phyloP scores from a whole-genome alignment of 345 rosid species.

The Citrus hindsii region DNA sequence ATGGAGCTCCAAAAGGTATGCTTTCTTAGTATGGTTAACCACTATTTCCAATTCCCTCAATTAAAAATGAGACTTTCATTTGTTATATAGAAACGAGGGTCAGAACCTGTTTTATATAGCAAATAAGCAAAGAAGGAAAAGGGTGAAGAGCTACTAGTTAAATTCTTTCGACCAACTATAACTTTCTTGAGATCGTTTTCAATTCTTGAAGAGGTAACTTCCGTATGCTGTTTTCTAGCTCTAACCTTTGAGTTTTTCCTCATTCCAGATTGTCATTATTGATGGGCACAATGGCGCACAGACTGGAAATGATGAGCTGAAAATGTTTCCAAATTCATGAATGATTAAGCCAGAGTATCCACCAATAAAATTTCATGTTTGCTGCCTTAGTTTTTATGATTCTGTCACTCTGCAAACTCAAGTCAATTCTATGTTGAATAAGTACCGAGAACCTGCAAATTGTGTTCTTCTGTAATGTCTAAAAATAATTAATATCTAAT shows the following conservation, averaged over 20 bases:
- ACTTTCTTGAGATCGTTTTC: background rate
- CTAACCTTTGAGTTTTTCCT: background rate
- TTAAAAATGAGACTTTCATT: background rate
- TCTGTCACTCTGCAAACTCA: background rate
- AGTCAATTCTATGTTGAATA: background rate
- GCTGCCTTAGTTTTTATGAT: background rate
- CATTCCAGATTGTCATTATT: background rate
- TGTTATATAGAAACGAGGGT: background rate
- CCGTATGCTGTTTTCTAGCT: background rate
- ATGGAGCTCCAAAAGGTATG: background rate
- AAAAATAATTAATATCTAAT: background rate
- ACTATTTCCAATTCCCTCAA: background rate
- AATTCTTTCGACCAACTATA: background rate
- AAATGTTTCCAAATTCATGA: background rate
- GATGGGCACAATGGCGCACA: background rate
- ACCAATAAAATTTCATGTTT: no score
- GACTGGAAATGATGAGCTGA: background rate
- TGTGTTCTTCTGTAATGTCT: background rate
- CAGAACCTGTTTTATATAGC: background rate
- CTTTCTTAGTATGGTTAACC: background rate
- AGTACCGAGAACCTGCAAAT: background rate
- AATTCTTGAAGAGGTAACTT: background rate
- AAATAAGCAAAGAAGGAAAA: background rate
- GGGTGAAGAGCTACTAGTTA: background rate
- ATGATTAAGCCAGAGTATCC: no score